These are phyloP conservation scores for Cyclotella kingstonii DNA, from an alignment of 108 stramenopile species.

Conservation along the genomic window DNA sequence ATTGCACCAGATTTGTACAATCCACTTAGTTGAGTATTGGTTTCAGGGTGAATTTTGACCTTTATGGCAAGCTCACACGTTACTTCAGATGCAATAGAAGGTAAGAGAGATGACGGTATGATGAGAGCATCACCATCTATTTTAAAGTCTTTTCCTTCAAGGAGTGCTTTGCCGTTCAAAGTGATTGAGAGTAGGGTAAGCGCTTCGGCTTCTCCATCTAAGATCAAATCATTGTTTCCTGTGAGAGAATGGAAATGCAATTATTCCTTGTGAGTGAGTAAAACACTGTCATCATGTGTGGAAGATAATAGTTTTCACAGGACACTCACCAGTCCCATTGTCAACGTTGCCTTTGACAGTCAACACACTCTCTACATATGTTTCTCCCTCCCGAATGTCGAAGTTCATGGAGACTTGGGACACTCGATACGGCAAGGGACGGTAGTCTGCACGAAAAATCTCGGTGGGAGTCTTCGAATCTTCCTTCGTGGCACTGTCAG, in stretches of 20 bases:
- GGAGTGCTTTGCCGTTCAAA: constrained; percentile 53
- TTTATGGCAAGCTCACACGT: constrained; percentile 51
- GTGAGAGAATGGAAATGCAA: too few relatives aligned
- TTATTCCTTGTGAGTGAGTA: too few relatives aligned
- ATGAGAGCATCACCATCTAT: constrained; percentile 54
- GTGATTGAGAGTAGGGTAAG: constrained; percentile 45
- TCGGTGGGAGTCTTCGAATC: constrained; percentile 45
- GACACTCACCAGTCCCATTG: constrained; percentile 1
- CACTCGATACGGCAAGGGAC: constrained; percentile 57
- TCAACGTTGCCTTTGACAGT: constrained; percentile 31
- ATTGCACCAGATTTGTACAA: constrained; percentile 86
- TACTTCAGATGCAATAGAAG: background rate
- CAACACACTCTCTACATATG: constrained; percentile 54
- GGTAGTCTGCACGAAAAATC: constrained; percentile 68
- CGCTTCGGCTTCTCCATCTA: constrained; percentile 83
- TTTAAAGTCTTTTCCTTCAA: constrained; percentile 53
- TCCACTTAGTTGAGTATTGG: constrained; percentile 90
- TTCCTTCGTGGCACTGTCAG: constrained; percentile 12
- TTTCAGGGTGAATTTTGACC: constrained; percentile 78
- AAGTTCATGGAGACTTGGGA: constrained; percentile 67
- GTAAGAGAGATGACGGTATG: constrained; percentile 11
- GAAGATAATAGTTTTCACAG: too few relatives aligned
- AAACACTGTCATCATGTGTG: too few relatives aligned
- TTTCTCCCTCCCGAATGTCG: constrained; percentile 68
- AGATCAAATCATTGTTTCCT: constrained; percentile 54